Evolutionary conservation across 805 yeast genomes (phyloP).

Genomic region (Ogataea haglerorum): DNA sequence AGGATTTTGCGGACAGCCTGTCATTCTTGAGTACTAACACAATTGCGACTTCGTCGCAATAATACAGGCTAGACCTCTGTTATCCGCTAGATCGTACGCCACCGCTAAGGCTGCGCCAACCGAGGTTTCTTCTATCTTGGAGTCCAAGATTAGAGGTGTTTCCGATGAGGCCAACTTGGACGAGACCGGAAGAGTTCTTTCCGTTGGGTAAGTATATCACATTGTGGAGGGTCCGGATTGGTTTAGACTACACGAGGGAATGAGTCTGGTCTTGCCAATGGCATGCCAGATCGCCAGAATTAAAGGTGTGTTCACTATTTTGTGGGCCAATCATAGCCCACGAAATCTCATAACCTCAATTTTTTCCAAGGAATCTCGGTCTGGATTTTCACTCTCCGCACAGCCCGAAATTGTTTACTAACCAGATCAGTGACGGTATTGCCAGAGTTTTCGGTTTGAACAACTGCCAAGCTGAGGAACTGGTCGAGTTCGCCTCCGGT

Average conservation of each 20-base stretch:
- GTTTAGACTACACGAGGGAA: not conserved
- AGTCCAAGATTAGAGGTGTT: slow-evolving; percentile 99
- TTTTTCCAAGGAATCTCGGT: not conserved
- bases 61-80: slow-evolving; percentile 66
- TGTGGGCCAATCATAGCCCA: slow-evolving; percentile 25
- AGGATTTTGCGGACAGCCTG: not conserved
- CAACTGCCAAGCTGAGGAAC: slow-evolving; percentile 99
- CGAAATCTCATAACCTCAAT: slow-evolving; percentile 29
- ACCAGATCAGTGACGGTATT: slow-evolving; percentile 87
- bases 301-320: slow-evolving; percentile 2
- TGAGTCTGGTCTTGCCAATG: not conserved
- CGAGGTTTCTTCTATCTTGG: slow-evolving; percentile 98
- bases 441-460: slow-evolving; percentile 99
- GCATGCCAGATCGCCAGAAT: slow-evolving; percentile 2
- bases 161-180: slow-evolving; percentile 95
- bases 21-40: slow-evolving; percentile 15
- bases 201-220: slow-evolving; percentile 75
- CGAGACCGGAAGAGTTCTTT: slow-evolving; percentile 98
- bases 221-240: not conserved
- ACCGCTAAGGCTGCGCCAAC: slow-evolving; percentile 98
- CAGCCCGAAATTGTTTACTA: slow-evolving; percentile 32
- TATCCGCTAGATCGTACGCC: slow-evolving; percentile 76
- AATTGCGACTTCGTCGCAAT: slow-evolving; percentile 10
- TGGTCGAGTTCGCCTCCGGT: slow-evolving; percentile 98
- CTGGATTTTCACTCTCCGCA: slow-evolving; percentile 2